Evolutionary conservation across 2,329 filamentous ascomycete genomes (phyloP), one percentile per base, ranked within the genome.

Genomic region (Colletotrichum cordylinicola): DNA sequence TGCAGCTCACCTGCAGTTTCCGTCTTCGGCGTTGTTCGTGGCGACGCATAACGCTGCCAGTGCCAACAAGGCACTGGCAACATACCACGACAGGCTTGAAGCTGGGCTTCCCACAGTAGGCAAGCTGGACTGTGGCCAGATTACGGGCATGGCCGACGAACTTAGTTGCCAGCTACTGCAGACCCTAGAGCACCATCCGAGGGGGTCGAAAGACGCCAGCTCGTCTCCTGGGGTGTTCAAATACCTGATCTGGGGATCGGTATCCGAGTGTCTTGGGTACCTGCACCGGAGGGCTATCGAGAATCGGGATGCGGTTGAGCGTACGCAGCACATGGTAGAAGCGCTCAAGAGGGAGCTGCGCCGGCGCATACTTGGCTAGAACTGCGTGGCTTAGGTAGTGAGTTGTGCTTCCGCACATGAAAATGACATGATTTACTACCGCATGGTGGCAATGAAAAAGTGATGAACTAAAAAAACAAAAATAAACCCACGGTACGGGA

Each of bases 111-210:
- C 86, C 77, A 85, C 85, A 80, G 85, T 84, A 0, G 43, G n/a
- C 10, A 82, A 82, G 35, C 81, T 87, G 69, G 83, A 85, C 2
- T 88, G 86, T 62, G 79, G 81, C 2, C 81, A 83, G 58, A 78
- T 80, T 12, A 75, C 78, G 69, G 78, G 96, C 52, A 98, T 98
- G 96, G 96, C 96, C 3, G 96, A 98, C 80, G 96, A 98, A 82
- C 92, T 98, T 70, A 95, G 93, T 83, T 93, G 91, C 81, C 90
- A 92, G 82, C 84, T 93, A 24, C 82, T 90, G 33, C 70, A 75
- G 16, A 75, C 72, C 64, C 68, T 73, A 29, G 73, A 75, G 13
- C n/a, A 56, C 1, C 73, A 70, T 10, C 35, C 68, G n/a, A 31
- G 64, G 18, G 73, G 56, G 29, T 9, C 8, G 64, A 21, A 73